These are phyloP conservation scores for Salix suchowensis DNA, from an alignment of 345 rosid species.

Conservation along the genomic window DNA sequence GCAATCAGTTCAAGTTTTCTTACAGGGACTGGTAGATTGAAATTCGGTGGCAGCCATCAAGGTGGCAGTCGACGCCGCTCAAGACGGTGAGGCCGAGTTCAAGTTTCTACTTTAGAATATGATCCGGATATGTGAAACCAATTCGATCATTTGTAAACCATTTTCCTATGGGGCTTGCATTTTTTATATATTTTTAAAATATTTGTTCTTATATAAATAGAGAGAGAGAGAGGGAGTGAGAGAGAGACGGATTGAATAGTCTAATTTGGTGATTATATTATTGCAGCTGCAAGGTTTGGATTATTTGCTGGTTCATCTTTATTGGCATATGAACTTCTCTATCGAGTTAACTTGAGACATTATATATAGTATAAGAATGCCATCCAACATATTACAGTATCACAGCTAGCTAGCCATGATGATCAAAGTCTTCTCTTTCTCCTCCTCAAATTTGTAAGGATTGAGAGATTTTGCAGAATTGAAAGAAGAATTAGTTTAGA, in stretches of 20 bases:
- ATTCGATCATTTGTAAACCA: background rate
- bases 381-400: too few relatives aligned
- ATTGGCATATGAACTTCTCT: background rate
- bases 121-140: conserved; percentile 10
- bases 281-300: background rate
- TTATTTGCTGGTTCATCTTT: background rate
- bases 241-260: too few relatives aligned
- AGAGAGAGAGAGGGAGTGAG: too few relatives aligned
- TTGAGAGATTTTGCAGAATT: too few relatives aligned
- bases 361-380: background rate
- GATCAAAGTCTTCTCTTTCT: too few relatives aligned
- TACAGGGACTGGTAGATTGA: conserved; percentile 56
- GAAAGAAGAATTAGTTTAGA: too few relatives aligned
- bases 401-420: too few relatives aligned
- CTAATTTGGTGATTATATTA: background rate
- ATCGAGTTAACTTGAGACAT: background rate
- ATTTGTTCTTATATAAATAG: background rate
- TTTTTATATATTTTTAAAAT: background rate
- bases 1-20: too few relatives aligned
- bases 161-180: background rate
- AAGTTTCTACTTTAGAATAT: background rate
- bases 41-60: conserved; percentile 64
- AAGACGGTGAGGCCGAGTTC: conserved; percentile 16
- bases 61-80: conserved; percentile 19
- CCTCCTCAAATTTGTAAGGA: too few relatives aligned